Percentiles rank a stretch among this genome's conserved stretches.
These are phyloP conservation scores for Meyerozyma elateridarum DNA, from an alignment of 1,139 yeast genomes.

Conservation along the genomic window DNA sequence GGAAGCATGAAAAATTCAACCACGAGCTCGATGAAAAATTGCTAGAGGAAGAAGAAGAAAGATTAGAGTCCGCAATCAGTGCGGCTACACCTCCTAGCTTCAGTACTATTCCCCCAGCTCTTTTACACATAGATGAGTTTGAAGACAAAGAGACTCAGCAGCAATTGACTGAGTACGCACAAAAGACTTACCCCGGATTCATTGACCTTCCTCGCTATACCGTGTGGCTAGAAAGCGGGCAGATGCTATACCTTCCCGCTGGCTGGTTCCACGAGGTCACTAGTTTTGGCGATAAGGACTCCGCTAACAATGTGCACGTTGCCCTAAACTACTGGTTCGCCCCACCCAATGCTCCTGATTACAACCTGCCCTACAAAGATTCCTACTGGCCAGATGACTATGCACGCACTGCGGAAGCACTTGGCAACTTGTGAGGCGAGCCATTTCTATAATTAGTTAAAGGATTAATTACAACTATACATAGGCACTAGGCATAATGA, in stretches of 20 bases:
- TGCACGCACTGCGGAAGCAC: conserved; percentile 25
- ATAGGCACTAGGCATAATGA: too few relatives aligned
- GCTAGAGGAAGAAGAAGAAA: conserved; percentile 15
- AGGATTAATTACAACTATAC: too few relatives aligned
- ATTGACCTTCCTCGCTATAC: conserved; percentile 34
- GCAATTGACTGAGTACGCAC: conserved; percentile 27
- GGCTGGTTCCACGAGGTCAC: conserved; percentile 85
- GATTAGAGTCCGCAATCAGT: conserved; percentile 9
- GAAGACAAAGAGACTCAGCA: conserved; percentile 17
- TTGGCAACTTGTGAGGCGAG: too few relatives aligned
- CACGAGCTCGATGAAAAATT: conserved; percentile 9
- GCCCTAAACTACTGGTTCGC: conserved; percentile 74
- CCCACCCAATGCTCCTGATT: conserved; percentile 45
- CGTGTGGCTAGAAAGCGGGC: conserved; percentile 54
- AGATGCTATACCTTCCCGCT: conserved; percentile 65
- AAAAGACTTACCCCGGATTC: conserved; percentile 44
- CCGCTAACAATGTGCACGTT: conserved; percentile 37
- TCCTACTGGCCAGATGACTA: conserved; percentile 50
- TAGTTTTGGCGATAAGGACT: conserved; percentile 42
- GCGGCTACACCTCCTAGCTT: conserved; percentile 56
- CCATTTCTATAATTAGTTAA: too few relatives aligned
- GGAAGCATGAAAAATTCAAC: conserved; percentile 21
- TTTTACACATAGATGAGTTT: conserved; percentile 56
- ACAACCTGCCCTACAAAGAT: conserved; percentile 37
- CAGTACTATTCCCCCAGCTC: conserved; percentile 55